Evolutionary conservation across 208 protist genomes (phyloP).

Genomic region (Leishmania amazonensis): DNA sequence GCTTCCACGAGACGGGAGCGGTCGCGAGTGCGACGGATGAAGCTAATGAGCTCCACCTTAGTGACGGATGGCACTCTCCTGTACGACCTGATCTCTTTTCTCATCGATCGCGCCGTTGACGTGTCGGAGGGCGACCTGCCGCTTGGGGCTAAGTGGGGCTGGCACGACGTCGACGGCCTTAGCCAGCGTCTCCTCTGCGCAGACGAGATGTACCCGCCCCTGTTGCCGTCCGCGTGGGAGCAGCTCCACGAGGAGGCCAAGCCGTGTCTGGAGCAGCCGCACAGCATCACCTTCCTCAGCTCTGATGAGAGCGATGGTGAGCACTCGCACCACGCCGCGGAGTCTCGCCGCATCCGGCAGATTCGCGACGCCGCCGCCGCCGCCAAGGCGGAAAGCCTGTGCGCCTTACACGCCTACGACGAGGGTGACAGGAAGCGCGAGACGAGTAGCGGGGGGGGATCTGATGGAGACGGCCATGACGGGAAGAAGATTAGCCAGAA

Average conservation of each 20-base stretch:
- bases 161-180: slow-evolving; percentile 83
- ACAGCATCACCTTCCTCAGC: slow-evolving; percentile 82
- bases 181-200: slow-evolving; percentile 58
- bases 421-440: neutral
- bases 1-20: slow-evolving; percentile 58
- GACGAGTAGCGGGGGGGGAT: neutral
- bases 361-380: slow-evolving; percentile 23
- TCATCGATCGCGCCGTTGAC: slow-evolving; percentile 82
- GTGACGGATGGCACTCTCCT: slow-evolving; percentile 76
- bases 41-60: slow-evolving; percentile 75
- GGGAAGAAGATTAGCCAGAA: slow-evolving; percentile 7
- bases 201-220: slow-evolving; percentile 71
- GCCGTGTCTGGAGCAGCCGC: slow-evolving; percentile 40
- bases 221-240: slow-evolving; percentile 40
- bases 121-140: slow-evolving; percentile 56
- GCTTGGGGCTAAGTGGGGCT: slow-evolving; percentile 43
- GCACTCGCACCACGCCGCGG: slow-evolving; percentile 74
- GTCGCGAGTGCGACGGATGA: slow-evolving; percentile 64
- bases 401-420: neutral
- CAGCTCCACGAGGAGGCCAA: slow-evolving; percentile 24
- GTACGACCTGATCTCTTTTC: slow-evolving; percentile 79
- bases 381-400: slow-evolving; percentile 5
- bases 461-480: neutral
- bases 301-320: slow-evolving; percentile 85
- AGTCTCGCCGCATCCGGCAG: slow-evolving; percentile 48